Evolutionary conservation across 73 alveolate species (phyloP), one percentile per base, ranked within the genome.

Genomic region (Paramecium octaurelia): DNA sequence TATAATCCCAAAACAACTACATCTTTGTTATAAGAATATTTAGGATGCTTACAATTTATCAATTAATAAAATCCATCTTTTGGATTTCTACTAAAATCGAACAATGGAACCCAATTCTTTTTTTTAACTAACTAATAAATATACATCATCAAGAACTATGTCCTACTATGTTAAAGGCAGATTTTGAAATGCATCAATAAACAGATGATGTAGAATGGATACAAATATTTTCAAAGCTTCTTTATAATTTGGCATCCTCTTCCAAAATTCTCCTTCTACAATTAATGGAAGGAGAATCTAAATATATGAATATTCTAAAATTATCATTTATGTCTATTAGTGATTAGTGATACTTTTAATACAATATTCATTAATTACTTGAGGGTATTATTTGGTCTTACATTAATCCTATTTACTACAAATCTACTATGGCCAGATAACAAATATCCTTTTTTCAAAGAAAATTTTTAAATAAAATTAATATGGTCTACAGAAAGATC

Each of bases 291-390:
- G 46, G 40, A 36, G 59, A 16, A 73, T 12, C 40, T 73, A 40
- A 36, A 36, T 73, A 73, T 73, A 73, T 34, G 87, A 20, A 73
- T 73, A 73, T 36, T 73, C 87, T 64, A 73, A 3, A 29, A 73
- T 29, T 73, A 73, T 36, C 87, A 73, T 73, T 36, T 73, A 73
- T 35, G 34, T 29, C 31, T 73, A n/a, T 64, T 64, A 2, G 14
- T 27, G 50, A 27, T 64, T 64, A 23, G 5, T 14, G 24, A 64
- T 64, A 24, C 84, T 64, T 14, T 34, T 31, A 29, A 31, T 31
- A 64, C 8, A 20, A 27, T 64, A 64, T 64, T 54, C 35, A 54
- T n/a, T 27, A 5, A 14, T 64, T 64, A 73, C 59, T 73, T 21
- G 14, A 73, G 40, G 11, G 87, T 73, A 16, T 35, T 8, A 73